Evolutionary conservation across 2,329 filamentous ascomycete species (phyloP), one percentile per base, ranked within the genome.

Genomic region (Aspergillus piperis): DNA sequence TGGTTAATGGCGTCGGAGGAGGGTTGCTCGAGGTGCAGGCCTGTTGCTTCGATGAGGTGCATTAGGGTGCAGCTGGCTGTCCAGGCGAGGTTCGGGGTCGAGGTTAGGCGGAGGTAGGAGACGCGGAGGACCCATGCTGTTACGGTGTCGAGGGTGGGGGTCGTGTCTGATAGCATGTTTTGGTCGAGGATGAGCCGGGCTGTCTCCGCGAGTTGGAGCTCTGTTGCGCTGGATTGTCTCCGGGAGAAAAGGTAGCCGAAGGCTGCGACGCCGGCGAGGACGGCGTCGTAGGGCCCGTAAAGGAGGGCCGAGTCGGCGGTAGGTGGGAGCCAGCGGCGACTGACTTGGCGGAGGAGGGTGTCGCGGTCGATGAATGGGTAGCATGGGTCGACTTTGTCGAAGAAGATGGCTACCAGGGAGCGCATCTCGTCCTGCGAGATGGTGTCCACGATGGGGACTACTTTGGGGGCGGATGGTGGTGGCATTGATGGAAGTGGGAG

Each of bases 51-150:
- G 2, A 84, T 75, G 53, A 86, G 77, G 64, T 87, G 85, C 82
- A 87, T 84, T 19, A 84, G 70, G 1, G 79, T 81, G 61, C 81
- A 85, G 62, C 82, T 85, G 0, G 84, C 83, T 73, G 86, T 83
- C 84, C 74, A 77, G 2, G 82, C 78, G 0, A 78, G 77, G 60
- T 87, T 81, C 1, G 83, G 83, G 2, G 82, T 79, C 2, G 79
- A 81, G 0, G 83, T 83, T 50, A 83, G 77, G 10, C 85, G 78
- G 8, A 87, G 72, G 60, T 86, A 86, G 0, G 82, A 73, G 0
- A 80, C 78, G 5, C 84, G 80, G 4, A 87, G 77, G 0, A 84
- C 69, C 84, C 84, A 86, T 19, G 71, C 74, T 7, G 70, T 72
- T 38, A 76, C 64, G 5, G 62, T 69, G 27, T 75, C 72, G 2